A percentile compares a stretch with the other conserved stretches of the same genome.
phyloP scores from a whole-genome alignment of 202 grass and related monocot genomes.

The Dendrocalamus latiflorus region DNA sequence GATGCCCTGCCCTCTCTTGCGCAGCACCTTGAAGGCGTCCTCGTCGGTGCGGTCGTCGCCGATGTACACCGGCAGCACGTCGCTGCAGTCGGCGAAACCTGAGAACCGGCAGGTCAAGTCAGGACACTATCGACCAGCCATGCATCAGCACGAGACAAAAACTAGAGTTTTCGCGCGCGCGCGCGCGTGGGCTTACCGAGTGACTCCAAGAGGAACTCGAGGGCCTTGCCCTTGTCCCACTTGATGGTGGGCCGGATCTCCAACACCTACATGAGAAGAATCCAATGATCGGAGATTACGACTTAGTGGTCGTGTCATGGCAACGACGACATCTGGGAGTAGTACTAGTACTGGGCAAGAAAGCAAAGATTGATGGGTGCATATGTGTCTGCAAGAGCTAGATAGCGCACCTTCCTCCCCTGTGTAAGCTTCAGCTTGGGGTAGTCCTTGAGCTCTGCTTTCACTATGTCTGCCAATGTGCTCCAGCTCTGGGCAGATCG shows the following conservation, averaged over 20 bases:
- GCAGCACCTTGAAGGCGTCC: constrained; percentile 79
- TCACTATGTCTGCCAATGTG: constrained; percentile 62
- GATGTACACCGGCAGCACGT: constrained; percentile 78
- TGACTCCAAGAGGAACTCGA: constrained; percentile 78
- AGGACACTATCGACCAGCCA: constrained; percentile 1
- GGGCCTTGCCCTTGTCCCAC: constrained; percentile 87
- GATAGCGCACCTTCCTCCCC: constrained; percentile 54
- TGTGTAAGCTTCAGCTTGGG: constrained; percentile 67
- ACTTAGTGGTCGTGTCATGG: constrained; percentile 1
- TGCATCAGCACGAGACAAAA: background rate
- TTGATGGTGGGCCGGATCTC: constrained; percentile 67
- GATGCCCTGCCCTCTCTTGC: constrained; percentile 59
- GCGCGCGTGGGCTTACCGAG: no score
- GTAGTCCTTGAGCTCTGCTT: constrained; percentile 60
- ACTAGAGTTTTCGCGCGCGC: no score
- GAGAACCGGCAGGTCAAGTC: background rate
- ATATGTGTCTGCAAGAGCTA: no score
- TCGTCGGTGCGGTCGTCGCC: constrained; percentile 87
- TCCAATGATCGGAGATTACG: constrained; percentile 11
- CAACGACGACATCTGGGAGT: background rate
- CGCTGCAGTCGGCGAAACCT: constrained; percentile 68
- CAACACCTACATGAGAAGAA: constrained; percentile 43
- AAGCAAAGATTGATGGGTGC: background rate
- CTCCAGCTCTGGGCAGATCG: constrained; percentile 55
- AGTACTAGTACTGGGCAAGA: background rate